A percentile compares a stretch with the other conserved stretches of the same genome.
phyloP scores from a whole-genome alignment of 1,284 basidiomycete species.

The Fistulinella staudtii region DNA sequence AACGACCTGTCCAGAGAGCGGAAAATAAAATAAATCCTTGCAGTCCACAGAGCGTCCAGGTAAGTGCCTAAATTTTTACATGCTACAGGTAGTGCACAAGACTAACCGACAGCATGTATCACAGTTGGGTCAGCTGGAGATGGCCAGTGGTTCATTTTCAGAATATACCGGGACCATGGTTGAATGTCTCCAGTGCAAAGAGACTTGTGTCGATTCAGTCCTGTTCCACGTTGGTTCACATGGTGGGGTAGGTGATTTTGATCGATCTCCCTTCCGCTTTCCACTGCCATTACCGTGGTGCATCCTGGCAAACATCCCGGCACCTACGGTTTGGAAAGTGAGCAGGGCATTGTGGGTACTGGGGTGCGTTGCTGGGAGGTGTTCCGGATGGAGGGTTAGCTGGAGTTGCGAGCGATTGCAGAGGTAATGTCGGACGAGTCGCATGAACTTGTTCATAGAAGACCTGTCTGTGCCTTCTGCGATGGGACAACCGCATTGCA shows the following conservation, averaged over 20 bases:
- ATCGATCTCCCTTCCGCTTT: constrained; percentile 1
- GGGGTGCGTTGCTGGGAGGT: constrained; percentile 38
- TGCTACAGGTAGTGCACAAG: no score
- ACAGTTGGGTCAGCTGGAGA: no score
- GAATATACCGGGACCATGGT: no score
- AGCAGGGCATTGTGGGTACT: constrained; percentile 35
- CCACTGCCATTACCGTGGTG: constrained; percentile 1
- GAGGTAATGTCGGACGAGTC: constrained; percentile 23
- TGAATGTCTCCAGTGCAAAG: no score
- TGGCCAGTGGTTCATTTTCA: no score
- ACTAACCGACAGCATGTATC: no score
- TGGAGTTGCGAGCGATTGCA: constrained; percentile 15
- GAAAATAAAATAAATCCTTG: no score
- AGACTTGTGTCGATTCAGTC: neutral
- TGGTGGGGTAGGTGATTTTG: neutral
- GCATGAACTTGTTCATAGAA: constrained; percentile 28
- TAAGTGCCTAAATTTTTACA: no score
- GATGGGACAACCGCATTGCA: constrained; percentile 45
- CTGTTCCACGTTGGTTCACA: neutral
- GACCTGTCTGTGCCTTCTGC: constrained; percentile 35
- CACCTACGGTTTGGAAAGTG: constrained; percentile 15
- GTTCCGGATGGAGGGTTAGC: constrained; percentile 28
- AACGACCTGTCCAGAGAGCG: no score
- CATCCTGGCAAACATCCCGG: constrained; percentile 14
- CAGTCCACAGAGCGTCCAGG: no score